Evolutionary conservation across 257 asterid species (phyloP).

Genomic region (Eustoma russellianum): DNA sequence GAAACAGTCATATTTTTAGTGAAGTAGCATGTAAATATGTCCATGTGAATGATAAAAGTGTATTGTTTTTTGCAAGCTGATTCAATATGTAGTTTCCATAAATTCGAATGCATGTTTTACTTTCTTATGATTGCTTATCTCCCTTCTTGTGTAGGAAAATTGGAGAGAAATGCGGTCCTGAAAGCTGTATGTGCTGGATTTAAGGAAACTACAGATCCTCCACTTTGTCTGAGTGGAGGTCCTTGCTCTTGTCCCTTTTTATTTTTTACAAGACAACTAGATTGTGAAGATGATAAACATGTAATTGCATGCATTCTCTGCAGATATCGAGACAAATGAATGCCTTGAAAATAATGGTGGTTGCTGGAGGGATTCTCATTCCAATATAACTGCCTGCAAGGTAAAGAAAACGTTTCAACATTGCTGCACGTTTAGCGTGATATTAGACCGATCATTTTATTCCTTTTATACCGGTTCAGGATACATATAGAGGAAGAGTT

Average conservation of each 20-base stretch:
- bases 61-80: no score
- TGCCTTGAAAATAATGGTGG: constrained; percentile 83
- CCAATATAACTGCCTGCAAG: constrained; percentile 82
- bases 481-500: constrained; percentile 85
- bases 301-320: constrained; percentile 8
- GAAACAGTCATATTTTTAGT: no score
- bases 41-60: no score
- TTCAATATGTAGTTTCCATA: no score
- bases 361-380: constrained; percentile 59
- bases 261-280: background rate
- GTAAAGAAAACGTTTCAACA: constrained; percentile 20
- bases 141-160: constrained; percentile 38
- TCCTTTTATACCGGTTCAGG: constrained; percentile 30
- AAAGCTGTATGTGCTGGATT: constrained; percentile 95
- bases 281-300: constrained; percentile 2
- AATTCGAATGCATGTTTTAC: background rate
- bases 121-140: background rate
- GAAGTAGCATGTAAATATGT: no score
- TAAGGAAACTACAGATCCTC: constrained; percentile 84
- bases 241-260: constrained; percentile 2
- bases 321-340: constrained; percentile 83
- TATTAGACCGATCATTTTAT: background rate
- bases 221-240: constrained; percentile 76
- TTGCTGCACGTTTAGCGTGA: no score
- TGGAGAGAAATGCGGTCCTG: constrained; percentile 69